These are phyloP conservation scores for Heritiera fomes DNA, from an alignment of 345 rosid genomes.

Conservation along the genomic window DNA sequence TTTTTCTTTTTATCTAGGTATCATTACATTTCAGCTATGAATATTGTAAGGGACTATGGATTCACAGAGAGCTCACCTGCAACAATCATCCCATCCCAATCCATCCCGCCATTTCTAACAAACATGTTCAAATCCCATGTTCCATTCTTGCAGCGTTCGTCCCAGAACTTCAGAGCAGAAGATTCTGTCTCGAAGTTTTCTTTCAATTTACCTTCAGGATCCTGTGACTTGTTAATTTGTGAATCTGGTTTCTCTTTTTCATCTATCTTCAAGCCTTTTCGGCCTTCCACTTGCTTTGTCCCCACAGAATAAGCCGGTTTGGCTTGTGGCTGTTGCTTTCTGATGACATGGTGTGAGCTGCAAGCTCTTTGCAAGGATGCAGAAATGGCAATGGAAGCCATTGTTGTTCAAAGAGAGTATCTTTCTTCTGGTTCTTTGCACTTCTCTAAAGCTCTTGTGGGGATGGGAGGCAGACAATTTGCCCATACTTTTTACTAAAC, in stretches of 20 bases:
- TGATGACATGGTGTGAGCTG: constrained; percentile 26
- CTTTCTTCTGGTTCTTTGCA: neutral
- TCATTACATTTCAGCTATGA: neutral
- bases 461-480: neutral
- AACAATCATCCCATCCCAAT: constrained; percentile 48
- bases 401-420: constrained; percentile 14
- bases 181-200: constrained; percentile 22
- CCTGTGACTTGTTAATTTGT: constrained; percentile 13
- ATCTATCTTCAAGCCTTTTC: constrained; percentile 18
- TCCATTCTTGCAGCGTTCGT: constrained; percentile 52
- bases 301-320: constrained; percentile 29
- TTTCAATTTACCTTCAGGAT: constrained; percentile 11
- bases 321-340: constrained; percentile 31
- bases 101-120: constrained; percentile 49
- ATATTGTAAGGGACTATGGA: neutral
- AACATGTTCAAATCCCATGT: constrained; percentile 61
- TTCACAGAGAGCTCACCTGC: constrained; percentile 36
- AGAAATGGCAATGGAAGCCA: constrained; percentile 51
- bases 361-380: constrained; percentile 39
- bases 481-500: constrained; percentile 27
- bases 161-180: constrained; percentile 34
- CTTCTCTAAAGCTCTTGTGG: neutral
- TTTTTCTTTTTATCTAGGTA: too few species aligned
- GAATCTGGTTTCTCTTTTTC: constrained; percentile 23
- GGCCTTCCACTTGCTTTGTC: constrained; percentile 42